These are phyloP conservation scores for Colletotrichum filicis DNA, from an alignment of 2,329 filamentous ascomycete genomes.

Conservation along the genomic window DNA sequence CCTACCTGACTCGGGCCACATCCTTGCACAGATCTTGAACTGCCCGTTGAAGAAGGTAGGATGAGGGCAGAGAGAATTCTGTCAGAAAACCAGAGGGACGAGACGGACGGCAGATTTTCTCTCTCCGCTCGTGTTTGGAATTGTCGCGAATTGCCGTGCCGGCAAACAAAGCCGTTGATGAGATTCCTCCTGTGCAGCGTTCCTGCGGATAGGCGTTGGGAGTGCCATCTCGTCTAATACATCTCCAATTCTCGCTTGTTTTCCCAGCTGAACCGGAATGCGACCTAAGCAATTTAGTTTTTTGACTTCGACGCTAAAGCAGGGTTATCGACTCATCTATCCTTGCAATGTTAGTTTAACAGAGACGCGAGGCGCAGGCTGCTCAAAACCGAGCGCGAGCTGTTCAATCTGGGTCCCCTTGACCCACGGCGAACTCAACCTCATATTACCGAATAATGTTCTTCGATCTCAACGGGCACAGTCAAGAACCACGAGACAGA, in stretches of 20 bases:
- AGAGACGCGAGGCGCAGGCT: slow-evolving; percentile 14
- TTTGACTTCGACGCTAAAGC: slow-evolving; percentile 4
- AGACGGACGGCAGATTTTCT: not conserved
- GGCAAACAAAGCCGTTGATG: not conserved
- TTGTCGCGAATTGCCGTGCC: not conserved
- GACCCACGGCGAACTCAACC: not conserved
- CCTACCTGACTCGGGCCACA: slow-evolving; percentile 17
- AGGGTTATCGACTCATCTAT: not conserved
- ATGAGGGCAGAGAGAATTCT: not conserved
- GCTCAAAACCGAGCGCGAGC: not conserved
- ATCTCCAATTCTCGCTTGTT: not conserved
- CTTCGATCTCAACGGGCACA: not conserved
- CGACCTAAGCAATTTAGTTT: slow-evolving; percentile 10
- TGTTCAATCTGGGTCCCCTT: not conserved
- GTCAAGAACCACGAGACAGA: too few species aligned
- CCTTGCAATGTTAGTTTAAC: not conserved
- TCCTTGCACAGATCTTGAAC: slow-evolving; percentile 15
- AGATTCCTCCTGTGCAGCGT: not conserved
- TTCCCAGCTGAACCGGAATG: not conserved
- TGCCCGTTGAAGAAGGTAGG: not conserved
- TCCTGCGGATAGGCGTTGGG: too few species aligned
- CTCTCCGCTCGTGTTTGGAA: not conserved
- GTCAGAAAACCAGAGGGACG: not conserved
- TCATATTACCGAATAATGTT: not conserved
- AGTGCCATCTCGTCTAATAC: not conserved